Percentiles rank a stretch among this genome's conserved stretches.
These are phyloP conservation scores for Tilletia caries DNA, from an alignment of 1,284 basidiomycete genomes.

Conservation along the genomic window DNA sequence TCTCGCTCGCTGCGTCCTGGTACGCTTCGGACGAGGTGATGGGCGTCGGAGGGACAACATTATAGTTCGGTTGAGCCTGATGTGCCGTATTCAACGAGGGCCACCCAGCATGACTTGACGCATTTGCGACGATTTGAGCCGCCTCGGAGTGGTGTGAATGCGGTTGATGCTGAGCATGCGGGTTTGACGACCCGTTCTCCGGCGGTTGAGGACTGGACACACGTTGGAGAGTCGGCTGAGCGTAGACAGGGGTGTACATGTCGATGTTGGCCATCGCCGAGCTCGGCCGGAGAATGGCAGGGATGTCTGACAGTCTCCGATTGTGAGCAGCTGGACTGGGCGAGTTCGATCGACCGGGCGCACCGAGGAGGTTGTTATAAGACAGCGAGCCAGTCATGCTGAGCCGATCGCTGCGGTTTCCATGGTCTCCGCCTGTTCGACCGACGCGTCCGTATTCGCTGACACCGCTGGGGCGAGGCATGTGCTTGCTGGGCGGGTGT, in stretches of 20 bases:
- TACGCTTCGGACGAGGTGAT: conserved; percentile 4
- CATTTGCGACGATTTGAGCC: too few species aligned
- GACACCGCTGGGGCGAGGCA: conserved; percentile 23
- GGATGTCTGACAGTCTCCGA: conserved; percentile 32
- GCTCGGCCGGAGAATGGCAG: conserved; percentile 40
- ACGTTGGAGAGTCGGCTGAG: conserved; percentile 33
- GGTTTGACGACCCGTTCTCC: background rate
- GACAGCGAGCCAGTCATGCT: conserved; percentile 18
- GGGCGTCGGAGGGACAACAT: background rate
- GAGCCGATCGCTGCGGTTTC: background rate
- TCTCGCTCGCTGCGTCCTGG: background rate
- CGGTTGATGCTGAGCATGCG: background rate
- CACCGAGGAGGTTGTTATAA: background rate
- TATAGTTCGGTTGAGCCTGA: conserved; percentile 22
- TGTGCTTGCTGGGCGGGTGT: conserved; percentile 26
- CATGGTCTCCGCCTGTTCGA: background rate
- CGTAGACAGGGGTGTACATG: conserved; percentile 46
- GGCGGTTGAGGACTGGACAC: conserved; percentile 33
- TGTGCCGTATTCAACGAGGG: conserved; percentile 7
- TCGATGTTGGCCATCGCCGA: conserved; percentile 42
- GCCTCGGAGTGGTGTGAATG: too few species aligned
- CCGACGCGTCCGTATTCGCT: conserved; percentile 3
- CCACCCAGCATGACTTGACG: background rate
- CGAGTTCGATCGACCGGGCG: background rate
- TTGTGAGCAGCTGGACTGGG: conserved; percentile 3